Percentiles rank a stretch among this genome's conserved stretches.
phyloP scores from a whole-genome alignment of 202 grass and related monocot genomes.

The Saccharum hybrid region DNA sequence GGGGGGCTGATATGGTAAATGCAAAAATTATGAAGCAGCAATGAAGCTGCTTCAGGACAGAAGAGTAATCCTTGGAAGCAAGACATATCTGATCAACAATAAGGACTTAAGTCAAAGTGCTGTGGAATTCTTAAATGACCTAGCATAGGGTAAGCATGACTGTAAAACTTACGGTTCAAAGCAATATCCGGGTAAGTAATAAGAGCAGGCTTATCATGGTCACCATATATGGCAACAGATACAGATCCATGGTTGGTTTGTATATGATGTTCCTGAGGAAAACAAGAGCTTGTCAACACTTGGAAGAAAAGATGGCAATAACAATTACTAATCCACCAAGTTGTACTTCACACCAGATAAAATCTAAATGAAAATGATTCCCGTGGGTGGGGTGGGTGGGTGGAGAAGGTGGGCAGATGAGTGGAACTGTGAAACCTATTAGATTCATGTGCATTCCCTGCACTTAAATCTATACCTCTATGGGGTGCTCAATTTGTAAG shows the following conservation, averaged over 20 bases:
- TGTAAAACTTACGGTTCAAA: constrained; percentile 82
- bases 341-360: constrained; percentile 4
- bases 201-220: constrained; percentile 92
- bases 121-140: constrained; percentile 4
- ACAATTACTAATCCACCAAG: constrained; percentile 15
- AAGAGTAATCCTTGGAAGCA: constrained; percentile 98
- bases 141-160: neutral
- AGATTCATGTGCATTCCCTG: neutral
- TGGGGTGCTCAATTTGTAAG: neutral
- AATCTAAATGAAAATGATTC: neutral
- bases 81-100: constrained; percentile 86
- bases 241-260: constrained; percentile 85
- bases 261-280: constrained; percentile 93
- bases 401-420: neutral
- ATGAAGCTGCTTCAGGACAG: constrained; percentile 87
- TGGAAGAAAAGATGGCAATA: constrained; percentile 16
- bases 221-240: constrained; percentile 92
- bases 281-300: constrained; percentile 28
- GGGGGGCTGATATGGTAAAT: constrained; percentile 98
- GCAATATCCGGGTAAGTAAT: constrained; percentile 97
- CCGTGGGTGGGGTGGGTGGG: neutral
- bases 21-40: constrained; percentile 96
- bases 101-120: constrained; percentile 25
- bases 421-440: neutral
- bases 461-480: constrained; percentile 20